These are phyloP conservation scores for Earliella scabrosa DNA, from an alignment of 1,284 basidiomycete genomes.

Conservation along the genomic window DNA sequence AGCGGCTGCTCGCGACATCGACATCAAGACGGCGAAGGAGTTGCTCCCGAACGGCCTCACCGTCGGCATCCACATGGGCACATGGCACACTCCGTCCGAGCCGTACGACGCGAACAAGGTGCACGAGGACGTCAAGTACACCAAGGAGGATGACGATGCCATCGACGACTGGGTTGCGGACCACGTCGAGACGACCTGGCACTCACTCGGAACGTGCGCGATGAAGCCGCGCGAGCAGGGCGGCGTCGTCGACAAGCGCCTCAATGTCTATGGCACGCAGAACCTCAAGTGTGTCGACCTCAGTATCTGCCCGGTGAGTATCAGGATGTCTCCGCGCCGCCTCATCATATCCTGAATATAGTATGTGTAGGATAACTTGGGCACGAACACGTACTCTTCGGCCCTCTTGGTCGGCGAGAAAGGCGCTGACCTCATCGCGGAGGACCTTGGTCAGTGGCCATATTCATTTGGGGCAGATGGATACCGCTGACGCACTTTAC, in stretches of 20 bases:
- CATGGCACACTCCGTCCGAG: slow-evolving; percentile 64
- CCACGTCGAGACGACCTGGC: slow-evolving; percentile 80
- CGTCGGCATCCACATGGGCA: slow-evolving; percentile 76
- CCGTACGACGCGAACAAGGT: slow-evolving; percentile 59
- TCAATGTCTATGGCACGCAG: slow-evolving; percentile 74
- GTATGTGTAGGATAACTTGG: slow-evolving; percentile 59
- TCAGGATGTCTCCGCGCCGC: neutral
- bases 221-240: slow-evolving; percentile 82
- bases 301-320: slow-evolving; percentile 67
- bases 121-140: slow-evolving; percentile 67
- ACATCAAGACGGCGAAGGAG: slow-evolving; percentile 70
- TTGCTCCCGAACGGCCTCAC: slow-evolving; percentile 64
- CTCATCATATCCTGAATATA: neutral
- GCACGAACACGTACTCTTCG: slow-evolving; percentile 75
- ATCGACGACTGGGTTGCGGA: slow-evolving; percentile 72
- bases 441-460: slow-evolving; percentile 59
- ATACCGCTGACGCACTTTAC: neutral
- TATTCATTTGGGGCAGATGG: neutral
- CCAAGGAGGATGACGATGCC: slow-evolving; percentile 66
- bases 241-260: slow-evolving; percentile 74
- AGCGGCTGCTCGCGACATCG: slow-evolving; percentile 63
- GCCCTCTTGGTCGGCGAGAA: slow-evolving; percentile 73
- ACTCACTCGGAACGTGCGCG: slow-evolving; percentile 61
- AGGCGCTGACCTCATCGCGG: slow-evolving; percentile 62
- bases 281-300: slow-evolving; percentile 74